phyloP scores from a whole-genome alignment of 139 green algal species.

The Chlamydomonas sp. region DNA sequence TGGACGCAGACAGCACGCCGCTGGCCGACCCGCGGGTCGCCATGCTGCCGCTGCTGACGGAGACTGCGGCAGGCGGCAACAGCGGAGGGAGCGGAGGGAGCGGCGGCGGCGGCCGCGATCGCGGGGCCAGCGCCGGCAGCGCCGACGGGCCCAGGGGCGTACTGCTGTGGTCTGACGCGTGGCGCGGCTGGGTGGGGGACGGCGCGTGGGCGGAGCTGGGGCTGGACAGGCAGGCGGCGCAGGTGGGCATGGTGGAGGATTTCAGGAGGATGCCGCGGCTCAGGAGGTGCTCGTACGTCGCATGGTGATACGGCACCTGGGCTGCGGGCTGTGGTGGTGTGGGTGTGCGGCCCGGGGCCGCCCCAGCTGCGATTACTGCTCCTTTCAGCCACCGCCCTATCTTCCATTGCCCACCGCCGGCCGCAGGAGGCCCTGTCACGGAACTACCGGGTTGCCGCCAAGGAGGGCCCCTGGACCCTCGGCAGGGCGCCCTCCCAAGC shows the following conservation, averaged over 20 bases:
- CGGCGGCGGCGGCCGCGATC: background rate
- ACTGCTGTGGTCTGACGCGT: conserved; percentile 30
- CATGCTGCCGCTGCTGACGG: conserved; percentile 21
- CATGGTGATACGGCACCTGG: background rate
- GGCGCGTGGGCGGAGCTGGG: conserved; percentile 9
- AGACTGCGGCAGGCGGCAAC: background rate
- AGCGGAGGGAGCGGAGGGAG: background rate
- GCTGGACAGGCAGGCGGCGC: background rate
- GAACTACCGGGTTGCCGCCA: background rate
- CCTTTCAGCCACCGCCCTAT: background rate
- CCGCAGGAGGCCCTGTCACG: background rate
- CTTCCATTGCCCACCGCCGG: background rate
- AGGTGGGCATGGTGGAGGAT: background rate
- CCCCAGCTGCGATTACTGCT: background rate
- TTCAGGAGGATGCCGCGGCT: background rate
- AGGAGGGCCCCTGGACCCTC: background rate
- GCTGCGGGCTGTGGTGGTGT: background rate
- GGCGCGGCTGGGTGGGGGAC: conserved; percentile 18
- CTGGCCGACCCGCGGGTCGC: conserved; percentile 26
- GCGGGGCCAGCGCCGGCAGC: background rate
- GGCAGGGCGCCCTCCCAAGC: background rate
- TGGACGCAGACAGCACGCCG: conserved; percentile 31
- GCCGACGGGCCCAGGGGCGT: conserved; percentile 26
- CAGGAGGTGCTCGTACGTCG: background rate
- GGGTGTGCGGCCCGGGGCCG: background rate